phyloP scores from a whole-genome alignment of 805 yeast species.

The Yamadazyma akitaensis region DNA sequence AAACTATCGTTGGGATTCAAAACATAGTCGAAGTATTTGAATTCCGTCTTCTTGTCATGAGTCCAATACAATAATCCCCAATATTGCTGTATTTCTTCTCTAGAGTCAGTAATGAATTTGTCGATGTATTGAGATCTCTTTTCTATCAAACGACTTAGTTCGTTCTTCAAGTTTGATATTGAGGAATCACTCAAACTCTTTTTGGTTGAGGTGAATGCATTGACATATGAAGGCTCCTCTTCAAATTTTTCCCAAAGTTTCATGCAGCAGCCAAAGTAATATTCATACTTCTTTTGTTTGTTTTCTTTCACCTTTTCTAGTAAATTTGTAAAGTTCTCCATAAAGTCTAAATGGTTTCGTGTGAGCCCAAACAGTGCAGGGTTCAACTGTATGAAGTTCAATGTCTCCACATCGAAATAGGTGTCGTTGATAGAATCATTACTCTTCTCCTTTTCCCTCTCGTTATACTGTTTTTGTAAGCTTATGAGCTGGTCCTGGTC shows the following conservation, averaged over 20 bases:
- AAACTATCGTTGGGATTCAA: slow-evolving; percentile 33
- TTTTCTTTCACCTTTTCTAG: slow-evolving; percentile 30
- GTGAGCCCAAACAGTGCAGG: slow-evolving; percentile 40
- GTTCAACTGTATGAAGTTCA: slow-evolving; percentile 31
- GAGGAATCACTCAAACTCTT: slow-evolving; percentile 45
- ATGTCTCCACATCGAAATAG: slow-evolving; percentile 36
- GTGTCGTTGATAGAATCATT: slow-evolving; percentile 20
- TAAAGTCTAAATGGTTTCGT: slow-evolving; percentile 30
- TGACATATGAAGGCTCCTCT: slow-evolving; percentile 41
- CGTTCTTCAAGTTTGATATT: slow-evolving; percentile 50
- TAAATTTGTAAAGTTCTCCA: slow-evolving; percentile 27
- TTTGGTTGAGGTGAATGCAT: slow-evolving; percentile 44
- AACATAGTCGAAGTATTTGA: slow-evolving; percentile 39
- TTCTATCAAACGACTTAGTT: slow-evolving; percentile 53
- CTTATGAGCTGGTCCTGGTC: slow-evolving; percentile 30
- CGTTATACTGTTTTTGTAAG: slow-evolving; percentile 27
- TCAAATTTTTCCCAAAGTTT: slow-evolving; percentile 56
- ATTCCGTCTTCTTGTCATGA: slow-evolving; percentile 45
- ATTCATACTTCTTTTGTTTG: slow-evolving; percentile 35
- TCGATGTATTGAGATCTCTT: slow-evolving; percentile 65
- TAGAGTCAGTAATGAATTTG: slow-evolving; percentile 60
- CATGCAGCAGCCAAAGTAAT: slow-evolving; percentile 39
- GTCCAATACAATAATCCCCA: slow-evolving; percentile 66
- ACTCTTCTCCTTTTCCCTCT: slow-evolving; percentile 12
- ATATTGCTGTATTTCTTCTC: slow-evolving; percentile 53